Evolutionary conservation across 495 filamentous ascomycete genomes (phyloP), one percentile per base, ranked within the genome.

Genomic region (Elaphomyces granulatus): DNA sequence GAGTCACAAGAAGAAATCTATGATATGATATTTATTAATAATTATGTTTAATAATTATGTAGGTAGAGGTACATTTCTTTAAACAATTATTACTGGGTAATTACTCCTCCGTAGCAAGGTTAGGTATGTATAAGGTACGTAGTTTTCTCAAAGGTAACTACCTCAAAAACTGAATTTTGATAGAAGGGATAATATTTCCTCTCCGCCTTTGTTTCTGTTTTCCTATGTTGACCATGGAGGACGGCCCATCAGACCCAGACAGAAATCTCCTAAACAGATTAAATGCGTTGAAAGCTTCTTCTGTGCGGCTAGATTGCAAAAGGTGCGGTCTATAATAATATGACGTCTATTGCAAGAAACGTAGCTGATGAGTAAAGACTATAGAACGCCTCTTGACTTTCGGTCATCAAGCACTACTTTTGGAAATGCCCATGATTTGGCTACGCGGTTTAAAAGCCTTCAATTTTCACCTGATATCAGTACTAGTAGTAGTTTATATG

Each of bases 241-340:
- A 43, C 18, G 12, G 10, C 14, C 32, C 32, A 23, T 14, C 23
- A 16, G 33, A 16, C 18, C 17, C 35, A 36, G 41, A 43, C 18
- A 18, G 37, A 26, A 34, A 34, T 15, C 21, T 43, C 15, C n/a
- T 43, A 26, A 23, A 37, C 37, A 23, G 41, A 31, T 16, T 43
- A 20, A 43, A 43, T 34, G 41, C 41, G 8, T 16, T 43, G 15
- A 43, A 43, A 17, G 34, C 34, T 23, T 43, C 41, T 20, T 37
- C 33, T 23, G 41, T 43, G 15, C 41, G 31, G 26, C 21, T 43
- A 21, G 32, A 43, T 14, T 34, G 35, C 23, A 18, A 38, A 12
- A 38, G 15, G 41, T 43, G 20, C 28, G 23, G 7, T 6, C 23
- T 28, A 12, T n/a, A n/a, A n/a, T n/a, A 28, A 28, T 28, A 12